A percentile compares a stretch with the other conserved stretches of the same genome.
phyloP scores from a whole-genome alignment of 2,329 filamentous ascomycete genomes.

The Xylaria sp. region DNA sequence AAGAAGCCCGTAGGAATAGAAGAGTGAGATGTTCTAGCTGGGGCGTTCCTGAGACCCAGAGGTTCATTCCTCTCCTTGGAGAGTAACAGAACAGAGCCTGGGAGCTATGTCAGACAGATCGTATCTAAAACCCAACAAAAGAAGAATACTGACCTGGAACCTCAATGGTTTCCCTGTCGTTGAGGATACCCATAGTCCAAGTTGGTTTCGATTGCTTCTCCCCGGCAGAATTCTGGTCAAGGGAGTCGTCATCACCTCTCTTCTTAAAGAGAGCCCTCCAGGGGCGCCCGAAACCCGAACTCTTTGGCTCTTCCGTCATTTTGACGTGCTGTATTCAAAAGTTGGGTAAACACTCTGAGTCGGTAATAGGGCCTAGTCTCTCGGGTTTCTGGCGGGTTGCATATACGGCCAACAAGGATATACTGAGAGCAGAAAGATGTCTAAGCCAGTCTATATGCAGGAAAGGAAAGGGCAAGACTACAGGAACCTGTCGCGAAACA shows the following conservation, averaged over 20 bases:
- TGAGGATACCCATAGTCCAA: slow-evolving; percentile 83
- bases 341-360: not conserved
- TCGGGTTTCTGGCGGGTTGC: not conserved
- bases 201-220: slow-evolving; percentile 38
- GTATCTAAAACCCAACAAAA: not conserved
- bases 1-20: slow-evolving; percentile 62
- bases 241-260: slow-evolving; percentile 29
- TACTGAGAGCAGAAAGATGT: not conserved
- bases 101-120: slow-evolving; percentile 24
- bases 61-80: slow-evolving; percentile 67
- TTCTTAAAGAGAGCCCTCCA: slow-evolving; percentile 41
- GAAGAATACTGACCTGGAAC: slow-evolving; percentile 74
- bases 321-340: not conserved
- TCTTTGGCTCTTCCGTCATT: slow-evolving; percentile 39
- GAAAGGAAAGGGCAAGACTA: not conserved
- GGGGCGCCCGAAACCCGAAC: slow-evolving; percentile 31
- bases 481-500: slow-evolving; percentile 6
- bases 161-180: slow-evolving; percentile 82
- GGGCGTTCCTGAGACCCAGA: slow-evolving; percentile 67
- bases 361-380: not conserved
- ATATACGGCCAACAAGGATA: slow-evolving; percentile 6
- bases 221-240: slow-evolving; percentile 16
- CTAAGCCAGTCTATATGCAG: not conserved
- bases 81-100: slow-evolving; percentile 69
- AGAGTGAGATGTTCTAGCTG: slow-evolving; percentile 68